phyloP scores from a whole-genome alignment of 441 rosid genomes.

The Populus trichocarpa region DNA sequence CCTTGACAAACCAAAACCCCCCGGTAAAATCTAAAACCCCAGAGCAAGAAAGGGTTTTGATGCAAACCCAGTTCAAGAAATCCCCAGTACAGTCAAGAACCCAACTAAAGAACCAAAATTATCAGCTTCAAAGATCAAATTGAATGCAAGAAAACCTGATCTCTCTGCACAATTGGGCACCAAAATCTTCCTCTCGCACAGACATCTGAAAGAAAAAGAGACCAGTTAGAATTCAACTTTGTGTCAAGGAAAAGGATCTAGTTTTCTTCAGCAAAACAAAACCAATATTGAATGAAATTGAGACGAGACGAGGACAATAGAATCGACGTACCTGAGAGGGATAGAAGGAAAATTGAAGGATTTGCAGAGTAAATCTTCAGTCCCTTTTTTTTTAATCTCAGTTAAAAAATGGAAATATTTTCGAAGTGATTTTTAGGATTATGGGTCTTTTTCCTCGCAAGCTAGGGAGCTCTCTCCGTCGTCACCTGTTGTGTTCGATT shows the following conservation, averaged over 20 bases:
- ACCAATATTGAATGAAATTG: background rate
- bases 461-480: background rate
- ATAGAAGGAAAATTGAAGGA: constrained; percentile 9
- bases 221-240: background rate
- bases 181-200: constrained; percentile 12
- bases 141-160: background rate
- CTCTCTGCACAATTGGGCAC: constrained; percentile 22
- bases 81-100: constrained; percentile 19
- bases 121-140: constrained; percentile 21
- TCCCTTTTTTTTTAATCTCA: constrained; percentile 8
- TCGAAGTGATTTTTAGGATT: background rate
- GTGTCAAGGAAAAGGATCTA: constrained; percentile 24
- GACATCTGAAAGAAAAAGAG: constrained; percentile 12
- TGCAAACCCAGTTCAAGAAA: constrained; percentile 34
- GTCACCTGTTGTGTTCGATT: background rate
- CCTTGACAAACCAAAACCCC: constrained; percentile 17
- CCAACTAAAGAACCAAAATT: constrained; percentile 19
- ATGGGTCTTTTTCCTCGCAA: background rate
- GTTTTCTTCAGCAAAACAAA: constrained; percentile 23
- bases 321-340: constrained; percentile 27
- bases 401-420: constrained; percentile 8
- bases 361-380: background rate
- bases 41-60: constrained; percentile 28
- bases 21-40: constrained; percentile 21
- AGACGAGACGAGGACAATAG: background rate